phyloP scores from a whole-genome alignment of 73 alveolate genomes.

The Durusdinium trenchii region DNA sequence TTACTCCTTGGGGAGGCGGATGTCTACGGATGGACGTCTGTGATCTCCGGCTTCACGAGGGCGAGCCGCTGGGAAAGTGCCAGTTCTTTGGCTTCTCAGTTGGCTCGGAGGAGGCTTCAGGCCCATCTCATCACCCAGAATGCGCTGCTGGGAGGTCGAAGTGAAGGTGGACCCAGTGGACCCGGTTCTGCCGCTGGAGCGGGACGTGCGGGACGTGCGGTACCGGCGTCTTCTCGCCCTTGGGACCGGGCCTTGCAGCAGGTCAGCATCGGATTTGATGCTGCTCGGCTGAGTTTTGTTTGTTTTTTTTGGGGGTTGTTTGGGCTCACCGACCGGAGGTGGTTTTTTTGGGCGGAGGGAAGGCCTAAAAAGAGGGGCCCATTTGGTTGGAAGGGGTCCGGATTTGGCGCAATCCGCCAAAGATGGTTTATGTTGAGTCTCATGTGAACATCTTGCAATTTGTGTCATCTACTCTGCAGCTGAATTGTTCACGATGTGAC shows the following conservation, averaged over 20 bases:
- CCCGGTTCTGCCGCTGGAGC: neutral
- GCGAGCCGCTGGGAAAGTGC: constrained; percentile 65
- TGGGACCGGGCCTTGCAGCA: constrained; percentile 17
- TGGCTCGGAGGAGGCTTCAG: neutral
- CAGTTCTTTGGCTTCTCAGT: neutral
- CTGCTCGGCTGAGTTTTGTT: neutral
- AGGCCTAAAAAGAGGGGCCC: too few relatives aligned
- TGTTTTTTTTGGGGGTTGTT: neutral
- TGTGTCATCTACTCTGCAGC: too few relatives aligned
- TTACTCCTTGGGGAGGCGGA: neutral
- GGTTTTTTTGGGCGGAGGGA: too few relatives aligned
- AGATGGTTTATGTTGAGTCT: too few relatives aligned
- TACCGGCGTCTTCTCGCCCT: too few relatives aligned
- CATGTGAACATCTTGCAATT: too few relatives aligned
- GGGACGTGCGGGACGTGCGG: neutral
- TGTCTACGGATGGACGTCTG: constrained; percentile 76
- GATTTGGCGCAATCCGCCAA: too few relatives aligned
- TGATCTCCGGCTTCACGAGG: constrained; percentile 1
- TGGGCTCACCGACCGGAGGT: neutral
- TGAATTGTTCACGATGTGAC: neutral
- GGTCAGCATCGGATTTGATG: neutral
- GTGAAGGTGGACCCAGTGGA: too few relatives aligned
- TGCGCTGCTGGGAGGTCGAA: constrained; percentile 36
- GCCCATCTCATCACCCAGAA: constrained; percentile 23
- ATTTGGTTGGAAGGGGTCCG: too few relatives aligned